Base-by-base conservation (phyloP, 2,329 filamentous ascomycete species). In the Aureobasidium namibiae region DNA sequence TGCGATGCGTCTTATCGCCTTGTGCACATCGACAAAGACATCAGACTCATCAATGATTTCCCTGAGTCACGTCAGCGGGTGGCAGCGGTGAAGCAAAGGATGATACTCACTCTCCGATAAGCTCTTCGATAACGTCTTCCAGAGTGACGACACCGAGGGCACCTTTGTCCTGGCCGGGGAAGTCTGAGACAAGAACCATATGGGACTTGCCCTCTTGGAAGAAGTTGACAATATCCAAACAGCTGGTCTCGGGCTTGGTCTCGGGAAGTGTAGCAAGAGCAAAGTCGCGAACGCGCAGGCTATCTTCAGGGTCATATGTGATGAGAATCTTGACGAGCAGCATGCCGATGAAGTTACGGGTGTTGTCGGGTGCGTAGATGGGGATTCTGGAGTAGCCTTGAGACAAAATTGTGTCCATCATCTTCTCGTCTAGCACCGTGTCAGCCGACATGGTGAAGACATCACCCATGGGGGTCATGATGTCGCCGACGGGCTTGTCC, bases 161-260 rank as follows among this genome's bases (percentile, higher is more conserved):
- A 46, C 94, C 94, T 67, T 89, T 86, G 67, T 95, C 87, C 65
- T 95, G 90, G n/a, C 92, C 92, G 1, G 94, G 94, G 64, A 77
- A 82, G 68, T 96, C 89, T 0, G 92, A 96, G 9, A 97, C 94
- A 29, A 99, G 79, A 0, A 97, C 92, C 92, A 99, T 96, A 73
- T 99, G 94, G 1, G 92, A 96, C 73, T 99, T 99, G 67, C 94
- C 94, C 77, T 99, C 94, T 73, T 99, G 94, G 78, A 99, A 99
- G 74, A 96, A 99, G 76, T 99, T 99, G 75, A 99, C 90, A 68
- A 99, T 97, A 72, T 99, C 94, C 59, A 99, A 76, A 71, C 94
- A 99, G 76, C 92, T 96, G 0, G 94, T 99, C 70, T 96, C 90
- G 0, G 94, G 90, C 10, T 90, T 84, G 0, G 94, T 99, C 73